Conservation (phyloP, 306 rosid genomes). For the Betula pendula region DNA sequence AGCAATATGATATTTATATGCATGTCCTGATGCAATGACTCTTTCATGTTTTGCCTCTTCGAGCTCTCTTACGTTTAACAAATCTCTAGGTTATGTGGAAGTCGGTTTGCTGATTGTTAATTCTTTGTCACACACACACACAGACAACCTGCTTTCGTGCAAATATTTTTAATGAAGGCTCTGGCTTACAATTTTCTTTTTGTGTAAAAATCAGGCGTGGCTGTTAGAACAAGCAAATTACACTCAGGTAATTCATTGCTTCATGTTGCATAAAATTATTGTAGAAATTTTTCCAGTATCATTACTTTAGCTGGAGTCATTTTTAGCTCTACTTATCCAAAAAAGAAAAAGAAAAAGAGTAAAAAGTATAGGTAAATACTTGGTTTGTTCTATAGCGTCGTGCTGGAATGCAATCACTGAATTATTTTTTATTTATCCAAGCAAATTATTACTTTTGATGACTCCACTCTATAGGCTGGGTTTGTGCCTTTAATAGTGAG, state of each 20-base stretch:
- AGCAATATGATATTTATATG: neutral
- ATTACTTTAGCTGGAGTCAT: neutral
- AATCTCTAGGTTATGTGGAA: conserved; percentile 8
- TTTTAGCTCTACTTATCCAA: neutral
- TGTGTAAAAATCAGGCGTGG: conserved; percentile 54
- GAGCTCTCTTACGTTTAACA: neutral
- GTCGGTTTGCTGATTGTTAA: neutral
- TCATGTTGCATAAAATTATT: conserved; percentile 19
- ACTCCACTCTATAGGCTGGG: neutral
- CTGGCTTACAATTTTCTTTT: conserved; percentile 19
- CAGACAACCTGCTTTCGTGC: neutral
- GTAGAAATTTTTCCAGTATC: conserved; percentile 6
- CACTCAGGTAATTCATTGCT: conserved; percentile 59
- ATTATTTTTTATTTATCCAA: no score
- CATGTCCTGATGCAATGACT: neutral
- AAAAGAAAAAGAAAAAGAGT: neutral
- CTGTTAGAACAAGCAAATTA: conserved; percentile 76
- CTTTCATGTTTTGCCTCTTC: neutral
- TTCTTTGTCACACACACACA: neutral
- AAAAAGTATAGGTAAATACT: neutral
- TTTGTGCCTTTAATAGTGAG: neutral
- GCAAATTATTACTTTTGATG: no score
- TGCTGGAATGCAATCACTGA: no score
- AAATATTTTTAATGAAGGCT: conserved; percentile 1
- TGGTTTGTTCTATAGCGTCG: no score